Percentiles rank a stretch among this genome's conserved stretches.
These are phyloP conservation scores for Capsella rubella DNA, from an alignment of 441 rosid genomes.

Conservation along the genomic window DNA sequence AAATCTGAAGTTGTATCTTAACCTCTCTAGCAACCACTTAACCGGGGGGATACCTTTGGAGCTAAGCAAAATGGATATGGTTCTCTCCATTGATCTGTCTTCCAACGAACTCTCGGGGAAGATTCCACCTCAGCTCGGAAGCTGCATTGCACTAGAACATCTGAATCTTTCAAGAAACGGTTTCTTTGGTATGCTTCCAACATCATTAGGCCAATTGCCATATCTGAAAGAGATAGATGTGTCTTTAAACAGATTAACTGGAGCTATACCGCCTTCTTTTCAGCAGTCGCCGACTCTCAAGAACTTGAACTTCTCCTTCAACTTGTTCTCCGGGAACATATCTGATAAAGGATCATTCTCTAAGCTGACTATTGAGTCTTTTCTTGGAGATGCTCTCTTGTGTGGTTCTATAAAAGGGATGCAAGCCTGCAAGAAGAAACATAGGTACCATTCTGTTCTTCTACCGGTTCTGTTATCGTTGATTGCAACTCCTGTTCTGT, in stretches of 20 bases:
- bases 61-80: constrained; percentile 82
- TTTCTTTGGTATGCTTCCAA: constrained; percentile 57
- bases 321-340: constrained; percentile 54
- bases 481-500: constrained; percentile 52
- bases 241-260: constrained; percentile 56
- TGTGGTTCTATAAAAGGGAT: constrained; percentile 67
- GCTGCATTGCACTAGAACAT: constrained; percentile 69
- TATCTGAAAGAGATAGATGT: constrained; percentile 60
- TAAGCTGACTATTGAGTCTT: constrained; percentile 53
- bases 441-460: constrained; percentile 45
- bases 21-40: constrained; percentile 64
- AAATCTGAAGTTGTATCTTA: constrained; percentile 66
- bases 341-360: constrained; percentile 59
- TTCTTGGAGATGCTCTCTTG: constrained; percentile 55
- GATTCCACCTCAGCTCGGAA: constrained; percentile 63
- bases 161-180: constrained; percentile 62
- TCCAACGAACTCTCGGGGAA: constrained; percentile 59
- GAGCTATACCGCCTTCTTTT: constrained; percentile 55
- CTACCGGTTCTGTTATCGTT: constrained; percentile 57
- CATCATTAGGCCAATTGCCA: constrained; percentile 61
- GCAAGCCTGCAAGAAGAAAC: constrained; percentile 57
- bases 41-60: constrained; percentile 59
- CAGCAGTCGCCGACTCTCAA: constrained; percentile 60
- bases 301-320: constrained; percentile 64
- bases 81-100: constrained; percentile 64